Percentiles rank a stretch among this genome's conserved stretches.
phyloP scores from a whole-genome alignment of 2,329 filamentous ascomycete genomes.

The Trichoderma simmonsii region DNA sequence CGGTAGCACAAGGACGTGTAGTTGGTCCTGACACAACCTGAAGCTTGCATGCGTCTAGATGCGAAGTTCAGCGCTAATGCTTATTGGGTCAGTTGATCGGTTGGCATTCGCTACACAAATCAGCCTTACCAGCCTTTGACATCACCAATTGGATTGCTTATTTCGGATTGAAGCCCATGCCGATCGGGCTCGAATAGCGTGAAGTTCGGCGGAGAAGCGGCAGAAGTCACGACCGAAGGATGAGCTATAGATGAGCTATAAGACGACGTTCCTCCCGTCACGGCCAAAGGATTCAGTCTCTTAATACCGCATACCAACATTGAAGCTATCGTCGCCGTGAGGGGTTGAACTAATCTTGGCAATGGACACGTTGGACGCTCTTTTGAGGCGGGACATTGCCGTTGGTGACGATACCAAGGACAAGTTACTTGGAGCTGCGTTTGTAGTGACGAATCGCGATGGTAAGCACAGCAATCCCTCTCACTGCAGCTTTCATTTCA shows the following conservation, averaged over 20 bases:
- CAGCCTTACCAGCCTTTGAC: background rate
- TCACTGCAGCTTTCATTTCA: background rate
- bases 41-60: background rate
- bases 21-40: background rate
- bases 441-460: conserved; percentile 33
- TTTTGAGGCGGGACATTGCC: conserved; percentile 32
- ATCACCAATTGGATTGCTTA: background rate
- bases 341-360: no score
- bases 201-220: background rate
- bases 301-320: background rate
- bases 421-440: conserved; percentile 38
- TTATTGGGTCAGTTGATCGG: background rate
- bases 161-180: background rate
- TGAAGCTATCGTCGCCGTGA: background rate
- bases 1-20: background rate
- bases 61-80: background rate
- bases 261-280: background rate
- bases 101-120: background rate
- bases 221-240: background rate
- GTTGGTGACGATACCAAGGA: conserved; percentile 29
- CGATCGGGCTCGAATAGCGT: background rate
- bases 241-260: background rate
- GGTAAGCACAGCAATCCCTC: conserved; percentile 22
- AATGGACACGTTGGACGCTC: conserved; percentile 30
- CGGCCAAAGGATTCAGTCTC: background rate